Base-by-base conservation (phyloP, 441 rosid genomes). In the Gossypium gossypioides region DNA sequence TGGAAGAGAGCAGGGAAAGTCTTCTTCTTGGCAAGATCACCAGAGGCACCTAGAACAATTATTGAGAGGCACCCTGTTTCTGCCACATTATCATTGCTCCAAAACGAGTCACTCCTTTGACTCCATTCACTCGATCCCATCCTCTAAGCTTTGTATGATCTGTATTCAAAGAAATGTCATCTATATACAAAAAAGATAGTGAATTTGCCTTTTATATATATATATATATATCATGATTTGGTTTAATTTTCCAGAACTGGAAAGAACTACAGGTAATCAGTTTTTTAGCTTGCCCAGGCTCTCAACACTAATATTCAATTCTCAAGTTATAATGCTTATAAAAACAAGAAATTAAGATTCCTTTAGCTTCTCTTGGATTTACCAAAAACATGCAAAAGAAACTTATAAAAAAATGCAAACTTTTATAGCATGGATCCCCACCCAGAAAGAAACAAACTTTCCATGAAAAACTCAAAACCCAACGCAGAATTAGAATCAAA, bases 21-120 rank as follows among this genome's bases (percentile, higher is more conserved):
- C 84, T 91, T 94, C 87, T 94, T 91, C 91, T 91, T 94, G 73
- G 98, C 98, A 66, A 94, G 96, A 89, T 94, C 98, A 80, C 96
- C 97, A 74, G 97, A 90, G 69, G 98, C 98, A 81, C 98, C 98
- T 22, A 94, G 92, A 60, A 94, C 97, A 18, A 89, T 73, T 73
- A 94, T 84, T 0, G 99, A 89, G 76, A 95, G 93, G 78, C 92
- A 88, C 54, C 97, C 99, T 65, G 87, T 76, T 85, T 88, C 95
- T 6, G 84, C 64, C 69, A 74, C 84, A 72, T 51, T 65, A 50
- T 77, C 93, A 6, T 64, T 10, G 18, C 65, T 79, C 2, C 68
- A 37, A 72, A 84, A 74, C 12, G 89, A 83, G 0, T 90, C 89
- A 19, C 66, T 86, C 66, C 80, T 82, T 0, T 81, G 63, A 81